Conservation (phyloP, 2,329 filamentous ascomycete genomes). For the Sclerotinia nivalis region DNA sequence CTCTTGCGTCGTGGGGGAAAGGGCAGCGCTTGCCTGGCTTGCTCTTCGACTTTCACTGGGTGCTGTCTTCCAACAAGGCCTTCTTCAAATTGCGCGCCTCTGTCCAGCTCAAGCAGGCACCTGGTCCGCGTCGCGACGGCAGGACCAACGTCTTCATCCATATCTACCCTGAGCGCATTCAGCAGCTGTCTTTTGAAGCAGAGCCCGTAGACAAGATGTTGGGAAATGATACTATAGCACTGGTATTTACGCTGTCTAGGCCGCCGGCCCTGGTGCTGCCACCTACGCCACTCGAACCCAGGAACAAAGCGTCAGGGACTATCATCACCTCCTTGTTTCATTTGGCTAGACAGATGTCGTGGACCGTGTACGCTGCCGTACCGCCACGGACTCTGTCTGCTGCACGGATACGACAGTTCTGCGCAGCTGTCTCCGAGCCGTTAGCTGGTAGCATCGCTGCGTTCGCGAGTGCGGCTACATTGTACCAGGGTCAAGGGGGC, state of each 20-base stretch:
- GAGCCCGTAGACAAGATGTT: slow-evolving; percentile 14
- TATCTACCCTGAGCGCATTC: slow-evolving; percentile 11
- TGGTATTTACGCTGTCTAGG: slow-evolving; percentile 6
- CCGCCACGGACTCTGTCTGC: slow-evolving; percentile 1
- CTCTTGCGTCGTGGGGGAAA: slow-evolving; percentile 16
- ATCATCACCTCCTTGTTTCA: slow-evolving; percentile 7
- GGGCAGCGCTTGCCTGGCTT: slow-evolving; percentile 11
- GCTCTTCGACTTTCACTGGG: slow-evolving; percentile 19
- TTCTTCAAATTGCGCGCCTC: slow-evolving; percentile 9
- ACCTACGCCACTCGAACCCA: slow-evolving; percentile 12
- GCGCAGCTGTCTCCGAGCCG: slow-evolving; percentile 5
- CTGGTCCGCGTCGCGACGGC: slow-evolving; percentile 4
- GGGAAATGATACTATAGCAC: slow-evolving; percentile 9
- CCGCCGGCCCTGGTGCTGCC: slow-evolving; percentile 16
- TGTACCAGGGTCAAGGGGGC: slow-evolving; percentile 16
- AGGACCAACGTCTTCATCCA: slow-evolving; percentile 16
- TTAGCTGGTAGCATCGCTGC: slow-evolving; percentile 8
- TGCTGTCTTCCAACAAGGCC: slow-evolving; percentile 19
- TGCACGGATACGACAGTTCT: slow-evolving; percentile 2
- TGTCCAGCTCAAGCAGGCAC: slow-evolving; percentile 13
- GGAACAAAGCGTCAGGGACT: slow-evolving; percentile 14
- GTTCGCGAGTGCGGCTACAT: slow-evolving; percentile 9
- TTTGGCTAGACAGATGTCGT: slow-evolving; percentile 16
- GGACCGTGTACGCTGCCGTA: slow-evolving; percentile 16
- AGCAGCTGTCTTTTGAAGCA: slow-evolving; percentile 18